Conservation (phyloP, 2,329 filamentous ascomycete genomes). For the Ophiocordyceps robertsii region DNA sequence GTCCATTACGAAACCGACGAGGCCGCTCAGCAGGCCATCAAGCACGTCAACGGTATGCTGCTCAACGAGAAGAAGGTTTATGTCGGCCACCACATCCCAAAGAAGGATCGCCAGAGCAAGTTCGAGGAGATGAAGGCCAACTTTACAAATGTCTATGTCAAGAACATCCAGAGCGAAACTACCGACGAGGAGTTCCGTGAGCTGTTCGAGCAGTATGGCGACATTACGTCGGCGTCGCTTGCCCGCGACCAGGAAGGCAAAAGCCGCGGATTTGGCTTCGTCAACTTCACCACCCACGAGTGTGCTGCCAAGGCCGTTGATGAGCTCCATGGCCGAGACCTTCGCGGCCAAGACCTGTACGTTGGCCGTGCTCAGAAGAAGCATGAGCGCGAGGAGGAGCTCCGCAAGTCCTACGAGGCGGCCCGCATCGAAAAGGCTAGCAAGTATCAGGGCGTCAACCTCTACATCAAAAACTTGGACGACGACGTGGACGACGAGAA, state of each 20-base stretch:
- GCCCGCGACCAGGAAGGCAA: constrained; percentile 82
- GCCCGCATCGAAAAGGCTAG: constrained; percentile 94
- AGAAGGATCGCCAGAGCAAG: constrained; percentile 99
- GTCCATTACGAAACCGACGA: constrained; percentile 99
- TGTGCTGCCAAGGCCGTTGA: constrained; percentile 77
- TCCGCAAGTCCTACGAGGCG: constrained; percentile 97
- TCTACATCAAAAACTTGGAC: constrained; percentile 98
- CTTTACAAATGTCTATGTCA: constrained; percentile 99
- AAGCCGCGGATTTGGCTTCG: constrained; percentile 90
- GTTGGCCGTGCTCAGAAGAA: constrained; percentile 99
- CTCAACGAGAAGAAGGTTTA: constrained; percentile 99
- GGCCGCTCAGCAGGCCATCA: constrained; percentile 92
- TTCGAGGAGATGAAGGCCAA: constrained; percentile 99
- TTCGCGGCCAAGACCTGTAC: constrained; percentile 90
- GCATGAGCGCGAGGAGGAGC: constrained; percentile 98
- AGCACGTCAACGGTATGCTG: constrained; percentile 99
- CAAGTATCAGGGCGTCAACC: constrained; percentile 98
- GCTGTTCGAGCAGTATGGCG: constrained; percentile 82
- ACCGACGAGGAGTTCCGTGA: constrained; percentile 90
- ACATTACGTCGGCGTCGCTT: constrained; percentile 90
- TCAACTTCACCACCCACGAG: constrained; percentile 91
- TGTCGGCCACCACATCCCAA: constrained; percentile 97
- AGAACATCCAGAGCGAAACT: constrained; percentile 81
- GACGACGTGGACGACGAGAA: constrained; percentile 98
- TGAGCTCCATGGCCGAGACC: constrained; percentile 80